Percentiles rank a stretch among this genome's conserved stretches.
Conservation (phyloP, 495 filamentous ascomycete genomes). For the Podospora fimiseda region DNA sequence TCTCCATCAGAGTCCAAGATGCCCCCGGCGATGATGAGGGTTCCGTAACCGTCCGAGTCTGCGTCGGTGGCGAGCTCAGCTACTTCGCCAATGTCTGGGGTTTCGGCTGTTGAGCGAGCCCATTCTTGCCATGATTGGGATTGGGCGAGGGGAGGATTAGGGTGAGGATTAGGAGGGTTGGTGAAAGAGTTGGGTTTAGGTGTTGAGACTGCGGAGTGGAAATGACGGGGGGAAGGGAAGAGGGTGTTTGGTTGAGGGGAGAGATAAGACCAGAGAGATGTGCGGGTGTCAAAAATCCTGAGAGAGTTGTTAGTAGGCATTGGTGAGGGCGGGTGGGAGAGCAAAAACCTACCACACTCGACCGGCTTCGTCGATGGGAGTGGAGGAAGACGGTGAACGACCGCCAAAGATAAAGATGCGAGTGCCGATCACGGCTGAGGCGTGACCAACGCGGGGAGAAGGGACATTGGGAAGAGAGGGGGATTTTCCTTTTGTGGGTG, state of each 20-base stretch:
- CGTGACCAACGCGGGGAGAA: constrained; percentile 49
- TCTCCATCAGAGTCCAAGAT: constrained; percentile 47
- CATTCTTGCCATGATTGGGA: constrained; percentile 34
- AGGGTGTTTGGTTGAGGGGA: constrained; percentile 35
- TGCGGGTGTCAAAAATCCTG: constrained; percentile 58
- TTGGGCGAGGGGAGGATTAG: not conserved
- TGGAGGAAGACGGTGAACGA: constrained; percentile 36
- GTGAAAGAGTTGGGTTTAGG: constrained; percentile 39
- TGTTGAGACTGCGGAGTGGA: constrained; percentile 43
- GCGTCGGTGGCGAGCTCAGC: constrained; percentile 40
- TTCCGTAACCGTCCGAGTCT: constrained; percentile 46
- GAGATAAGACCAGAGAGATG: constrained; percentile 50
- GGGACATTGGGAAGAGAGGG: constrained; percentile 35
- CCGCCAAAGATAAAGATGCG: constrained; percentile 62
- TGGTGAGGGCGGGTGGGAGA: too few species aligned
- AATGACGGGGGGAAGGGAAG: constrained; percentile 36
- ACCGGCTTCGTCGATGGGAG: constrained; percentile 52
- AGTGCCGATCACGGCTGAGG: constrained; percentile 51
- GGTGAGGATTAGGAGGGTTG: constrained; percentile 4
- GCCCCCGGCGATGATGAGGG: constrained; percentile 67
- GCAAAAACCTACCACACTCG: too few species aligned
- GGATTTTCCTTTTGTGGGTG: constrained; percentile 28
- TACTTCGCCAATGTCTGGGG: constrained; percentile 40
- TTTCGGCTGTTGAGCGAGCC: too few species aligned
- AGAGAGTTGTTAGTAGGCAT: too few species aligned